Base-by-base conservation (phyloP, 495 filamentous ascomycete species). In the Hypoxylon crocopeplum region DNA sequence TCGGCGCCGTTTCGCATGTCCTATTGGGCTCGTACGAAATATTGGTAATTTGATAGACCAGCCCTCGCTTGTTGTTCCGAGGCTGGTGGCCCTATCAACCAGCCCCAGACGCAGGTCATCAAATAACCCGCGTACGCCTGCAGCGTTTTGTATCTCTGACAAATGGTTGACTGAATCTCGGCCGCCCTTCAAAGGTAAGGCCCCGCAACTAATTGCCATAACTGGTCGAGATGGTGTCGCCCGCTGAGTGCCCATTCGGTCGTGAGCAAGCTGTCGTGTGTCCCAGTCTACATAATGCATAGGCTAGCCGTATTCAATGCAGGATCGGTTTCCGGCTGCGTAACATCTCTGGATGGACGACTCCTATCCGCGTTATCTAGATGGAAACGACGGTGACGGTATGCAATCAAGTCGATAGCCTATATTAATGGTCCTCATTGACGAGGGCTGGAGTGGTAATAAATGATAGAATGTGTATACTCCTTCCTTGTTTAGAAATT, bases 141-240 rank as follows among this genome's bases (percentile, higher is more conserved):
- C 8, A 38, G 15, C 15, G 22, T 46, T 33, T 56, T 58, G 36
- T 63, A 63, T 58, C 60, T 64, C 54, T 64, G 54, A 51, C 61
- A 64, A 59, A 64, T 64, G 48, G 39, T 46, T 27, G 60, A 49
- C 27, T 40, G 42, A 46, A 51, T 51, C 34, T 45, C 38, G 48
- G 48, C 50, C 24, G 41, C 22, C 44, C 21, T 59, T 62, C 47
- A 20, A 32, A 55, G 17, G 16, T 25, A 38, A 21, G 47, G 15
- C 60, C 60, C 54, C 60, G 61, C 49, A 59, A 56, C 55, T 39
- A 55, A 64, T 64, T 64, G 50, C 61, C 61, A 33, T 27, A 56
- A 59, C 38, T 56, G 34, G 33, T 56, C 24, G 24, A 27, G 24
- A 27, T 27, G 8, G 3, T 3, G 24, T 3, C 24, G 24, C 17